Percentiles rank a stretch among this genome's conserved stretches.
Evolutionary conservation across 257 asterid genomes (phyloP).

Genomic region (Solanum clarkiae): DNA sequence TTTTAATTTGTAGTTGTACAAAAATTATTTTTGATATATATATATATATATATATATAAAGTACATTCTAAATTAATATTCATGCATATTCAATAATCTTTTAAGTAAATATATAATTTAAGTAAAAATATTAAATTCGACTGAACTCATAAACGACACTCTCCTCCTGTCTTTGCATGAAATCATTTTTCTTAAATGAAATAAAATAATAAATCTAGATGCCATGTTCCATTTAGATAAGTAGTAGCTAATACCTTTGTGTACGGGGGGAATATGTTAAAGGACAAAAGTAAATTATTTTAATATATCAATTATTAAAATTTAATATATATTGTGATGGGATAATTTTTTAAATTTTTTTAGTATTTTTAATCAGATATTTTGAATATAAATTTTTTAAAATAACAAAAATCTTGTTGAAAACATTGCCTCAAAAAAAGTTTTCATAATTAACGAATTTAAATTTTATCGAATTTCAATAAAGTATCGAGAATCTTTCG

Average conservation of each 20-base stretch:
- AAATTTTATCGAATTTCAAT: background rate
- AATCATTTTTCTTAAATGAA: background rate
- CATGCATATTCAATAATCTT: background rate
- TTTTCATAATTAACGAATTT: rapidly evolving
- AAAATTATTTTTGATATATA: rapidly evolving
- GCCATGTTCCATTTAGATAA: background rate
- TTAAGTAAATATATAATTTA: too few species aligned
- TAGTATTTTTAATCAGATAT: background rate
- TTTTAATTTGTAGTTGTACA: background rate
- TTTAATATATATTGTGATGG: background rate
- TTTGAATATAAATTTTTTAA: rapidly evolving
- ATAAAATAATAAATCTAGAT: background rate
- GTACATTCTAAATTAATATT: background rate
- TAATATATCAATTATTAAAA: background rate
- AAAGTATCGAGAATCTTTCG: background rate
- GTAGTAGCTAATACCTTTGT: background rate
- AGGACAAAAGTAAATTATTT: background rate
- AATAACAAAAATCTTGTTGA: background rate
- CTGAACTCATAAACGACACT: background rate
- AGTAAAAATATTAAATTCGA: background rate
- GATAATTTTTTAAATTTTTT: background rate
- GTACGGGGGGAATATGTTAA: background rate
- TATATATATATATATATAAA: too few species aligned
- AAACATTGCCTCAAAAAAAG: background rate
- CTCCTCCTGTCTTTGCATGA: background rate